Base-by-base conservation (phyloP, 1,139 yeast genomes). In the Tardiomyces depauwii region DNA sequence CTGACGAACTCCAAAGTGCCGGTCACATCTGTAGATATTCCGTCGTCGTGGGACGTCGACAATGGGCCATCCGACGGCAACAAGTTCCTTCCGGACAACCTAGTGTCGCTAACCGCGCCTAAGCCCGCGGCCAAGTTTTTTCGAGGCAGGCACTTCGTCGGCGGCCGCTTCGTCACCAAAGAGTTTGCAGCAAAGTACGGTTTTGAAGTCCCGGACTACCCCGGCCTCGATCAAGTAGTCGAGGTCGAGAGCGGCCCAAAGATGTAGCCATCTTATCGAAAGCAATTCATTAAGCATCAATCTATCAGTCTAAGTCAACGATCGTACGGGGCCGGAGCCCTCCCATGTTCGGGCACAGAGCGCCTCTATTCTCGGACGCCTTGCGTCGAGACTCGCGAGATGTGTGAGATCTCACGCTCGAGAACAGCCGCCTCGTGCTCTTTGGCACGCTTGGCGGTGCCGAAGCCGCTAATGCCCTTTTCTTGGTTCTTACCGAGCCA, bases 1-100 rank as follows among this genome's bases (percentile, higher is more conserved):
- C 66, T 89, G 56, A 61, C 70, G 10, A 65, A 73, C 2, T 55
- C 67, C 13, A 43, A 47, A 18, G 51, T 55, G 33, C 88, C 87
- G 0, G 75, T 89, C 2, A 77, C 86, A 0, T 78, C 95, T 0
- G 85, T 91, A 1, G 98, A 91, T 60, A 79, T 89, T 40, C 98
- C 98, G 0, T 83, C 95, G 0, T 95, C 96, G 0, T 91, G 98
- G 98, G 93, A 88, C 60, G 97, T 91, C 5, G 95, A 91, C 58
- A 59, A 72, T 3, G 98, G 98, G 0, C 95, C 94, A 0, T 67
- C 62, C 2, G 60, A 63, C 1, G 74, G 72, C 27, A 63, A 63
- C 42, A 59, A 57, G 18, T 70, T 66, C 51, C 47, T 48, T 27
- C 95, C 98, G 0, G 65, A 73, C 5, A 78, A 79, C 55, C 69